Evolutionary conservation across 179 eudicot genomes (phyloP).

Genomic region (Beta lomatogona): DNA sequence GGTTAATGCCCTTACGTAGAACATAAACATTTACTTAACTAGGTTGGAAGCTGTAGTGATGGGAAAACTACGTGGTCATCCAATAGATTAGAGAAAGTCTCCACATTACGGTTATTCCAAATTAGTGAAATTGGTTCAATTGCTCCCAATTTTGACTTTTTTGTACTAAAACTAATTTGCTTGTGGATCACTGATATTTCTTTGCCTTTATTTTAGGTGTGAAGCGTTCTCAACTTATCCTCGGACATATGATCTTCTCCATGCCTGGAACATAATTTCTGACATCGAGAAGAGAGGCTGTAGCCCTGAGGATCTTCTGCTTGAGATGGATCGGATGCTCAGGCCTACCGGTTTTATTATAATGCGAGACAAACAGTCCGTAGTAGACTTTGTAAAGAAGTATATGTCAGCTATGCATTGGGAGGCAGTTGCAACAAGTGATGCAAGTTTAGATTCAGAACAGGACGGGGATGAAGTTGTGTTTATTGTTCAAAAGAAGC

Average conservation of each 20-base stretch:
- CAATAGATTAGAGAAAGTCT: too few species aligned
- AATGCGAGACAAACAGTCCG: slow-evolving; percentile 71
- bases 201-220: slow-evolving; percentile 55
- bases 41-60: background rate
- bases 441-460: slow-evolving; percentile 51
- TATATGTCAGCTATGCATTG: slow-evolving; percentile 80
- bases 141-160: background rate
- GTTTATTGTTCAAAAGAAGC: slow-evolving; percentile 76
- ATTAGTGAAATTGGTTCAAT: background rate
- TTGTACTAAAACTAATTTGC: background rate
- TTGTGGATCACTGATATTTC: background rate
- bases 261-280: slow-evolving; percentile 86
- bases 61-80: too few species aligned
- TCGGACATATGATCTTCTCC: slow-evolving; percentile 93
- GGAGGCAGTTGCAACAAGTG: slow-evolving; percentile 74
- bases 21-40: background rate
- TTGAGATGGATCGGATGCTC: slow-evolving; percentile 91
- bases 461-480: slow-evolving; percentile 65
- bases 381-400: slow-evolving; percentile 74
- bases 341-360: slow-evolving; percentile 90
- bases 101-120: too few species aligned
- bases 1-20: background rate
- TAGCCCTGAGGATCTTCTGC: slow-evolving; percentile 82
- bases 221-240: slow-evolving; percentile 98
- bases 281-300: slow-evolving; percentile 91